Conservation (phyloP, 2,329 filamentous ascomycete species). For the Aspergillus persii region DNA sequence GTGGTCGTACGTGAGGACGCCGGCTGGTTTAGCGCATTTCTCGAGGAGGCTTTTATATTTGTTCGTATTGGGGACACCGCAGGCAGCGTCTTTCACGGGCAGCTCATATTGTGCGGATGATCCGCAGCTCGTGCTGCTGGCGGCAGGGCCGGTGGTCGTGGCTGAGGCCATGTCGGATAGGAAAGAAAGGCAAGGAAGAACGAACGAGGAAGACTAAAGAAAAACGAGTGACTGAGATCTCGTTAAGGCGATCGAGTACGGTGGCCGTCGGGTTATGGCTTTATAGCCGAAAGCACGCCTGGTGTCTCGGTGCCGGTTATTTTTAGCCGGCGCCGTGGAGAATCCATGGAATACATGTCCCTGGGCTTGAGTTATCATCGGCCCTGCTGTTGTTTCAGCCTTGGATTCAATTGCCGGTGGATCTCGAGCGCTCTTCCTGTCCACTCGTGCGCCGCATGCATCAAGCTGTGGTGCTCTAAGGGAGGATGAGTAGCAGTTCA, state of each 20-base stretch:
- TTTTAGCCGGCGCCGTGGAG: not conserved
- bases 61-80: conserved; percentile 22
- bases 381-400: no score
- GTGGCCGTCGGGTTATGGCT: not conserved
- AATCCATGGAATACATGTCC: no score
- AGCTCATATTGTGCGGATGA: conserved; percentile 22
- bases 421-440: no score
- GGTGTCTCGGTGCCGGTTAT: not conserved
- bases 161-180: conserved; percentile 1
- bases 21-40: conserved; percentile 19
- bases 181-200: not conserved
- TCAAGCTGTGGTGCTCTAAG: no score
- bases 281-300: not conserved
- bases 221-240: not conserved
- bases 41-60: conserved; percentile 19
- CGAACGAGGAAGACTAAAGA: no score
- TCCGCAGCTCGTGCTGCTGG: conserved; percentile 14
- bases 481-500: no score
- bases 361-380: no score
- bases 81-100: conserved; percentile 25
- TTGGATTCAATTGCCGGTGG: no score
- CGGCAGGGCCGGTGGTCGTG: conserved; percentile 8
- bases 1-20: conserved; percentile 19
- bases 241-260: not conserved
- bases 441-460: no score